Evolutionary conservation across 768 basidiomycete species (phyloP).

Genomic region (Boletus insuetus): DNA sequence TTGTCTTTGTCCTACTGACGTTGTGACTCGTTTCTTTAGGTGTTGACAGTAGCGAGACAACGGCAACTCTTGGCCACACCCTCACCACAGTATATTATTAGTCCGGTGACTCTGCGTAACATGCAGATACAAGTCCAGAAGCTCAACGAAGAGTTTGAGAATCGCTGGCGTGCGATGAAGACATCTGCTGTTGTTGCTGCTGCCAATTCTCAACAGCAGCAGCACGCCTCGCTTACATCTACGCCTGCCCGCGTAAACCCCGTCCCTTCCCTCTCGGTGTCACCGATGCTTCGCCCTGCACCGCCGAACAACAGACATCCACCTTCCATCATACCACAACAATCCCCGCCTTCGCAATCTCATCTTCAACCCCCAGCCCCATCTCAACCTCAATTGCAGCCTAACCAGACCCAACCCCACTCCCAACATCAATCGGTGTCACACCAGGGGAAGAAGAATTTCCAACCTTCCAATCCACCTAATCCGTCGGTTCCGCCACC

Average conservation of each 20-base stretch:
- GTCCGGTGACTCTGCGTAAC: constrained; percentile 37
- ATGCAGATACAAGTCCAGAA: constrained; percentile 45
- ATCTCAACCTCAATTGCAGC: constrained; percentile 11
- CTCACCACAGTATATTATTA: constrained; percentile 33
- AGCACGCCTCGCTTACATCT: constrained; percentile 1
- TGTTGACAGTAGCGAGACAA: constrained; percentile 41
- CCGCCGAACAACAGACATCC: constrained; percentile 29
- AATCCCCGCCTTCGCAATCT: constrained; percentile 6
- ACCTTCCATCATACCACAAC: constrained; percentile 26
- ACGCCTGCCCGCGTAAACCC: constrained; percentile 1
- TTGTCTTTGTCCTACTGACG: constrained; percentile 8
- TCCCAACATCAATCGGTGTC: constrained; percentile 4
- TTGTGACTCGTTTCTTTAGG: constrained; percentile 30
- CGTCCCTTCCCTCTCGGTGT: constrained; percentile 13
- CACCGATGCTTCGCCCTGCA: constrained; percentile 19
- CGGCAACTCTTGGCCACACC: constrained; percentile 20
- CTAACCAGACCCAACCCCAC: constrained; percentile 4
- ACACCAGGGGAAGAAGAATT: constrained; percentile 17
- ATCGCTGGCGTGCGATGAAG: constrained; percentile 27
- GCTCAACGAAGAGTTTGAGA: constrained; percentile 40
- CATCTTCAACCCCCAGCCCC: constrained; percentile 2
- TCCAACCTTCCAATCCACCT: constrained; percentile 16
- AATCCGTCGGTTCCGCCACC: constrained; percentile 23
- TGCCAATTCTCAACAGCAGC: constrained; percentile 6
- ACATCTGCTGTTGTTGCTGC: constrained; percentile 2